Base-by-base conservation (phyloP, 2,329 filamentous ascomycete genomes). In the Verticillium tricorpus region DNA sequence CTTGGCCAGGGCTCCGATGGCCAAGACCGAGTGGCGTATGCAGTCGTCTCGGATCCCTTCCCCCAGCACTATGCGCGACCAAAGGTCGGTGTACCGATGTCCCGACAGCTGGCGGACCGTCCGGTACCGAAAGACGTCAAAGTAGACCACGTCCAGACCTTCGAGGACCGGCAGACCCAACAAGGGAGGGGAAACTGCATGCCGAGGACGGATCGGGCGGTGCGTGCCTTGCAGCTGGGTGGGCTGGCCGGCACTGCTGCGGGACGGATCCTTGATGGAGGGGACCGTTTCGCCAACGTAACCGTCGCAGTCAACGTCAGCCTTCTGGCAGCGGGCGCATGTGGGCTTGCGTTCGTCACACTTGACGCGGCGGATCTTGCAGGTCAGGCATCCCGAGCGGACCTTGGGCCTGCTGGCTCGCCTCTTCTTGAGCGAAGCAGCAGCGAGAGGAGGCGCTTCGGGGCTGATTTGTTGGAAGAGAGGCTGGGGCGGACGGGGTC, bases 311-410 rank as follows among this genome's bases (percentile, higher is more conserved):
- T 60, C 56, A 8, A 66, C 31, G 19, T 65, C 59, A 7, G 61
- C 60, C 32, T 62, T 65, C 11, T 58, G 58, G 39, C 66, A 67
- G 22, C 65, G 65, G 50, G 15, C n/a, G 60, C 69, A 70, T 19
- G 62, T 61, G 17, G 71, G 71, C 40, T 66, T 69, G 17, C 63
- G 62, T 61, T 73, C 69, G 57, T 70, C 69, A 61, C 72, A 73
- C 63, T 73, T 73, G 57, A 73, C 69, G 25, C 70, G 66, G 17
- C 71, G 67, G 40, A 61, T 59, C 62, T 72, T 70, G 63, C 65
- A 67, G 31, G 65, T 67, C 28, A 66, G 55, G 54, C 66, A 67
- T 17, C 65, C 65, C 2, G 65, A 65, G 3, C 62, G 58, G 22
- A 65, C 64, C 25, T 66, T 67, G 1, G 62, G 62, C 7, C n/a